Evolutionary conservation across 768 basidiomycete species (phyloP).

Genomic region (Vararia minispora): DNA sequence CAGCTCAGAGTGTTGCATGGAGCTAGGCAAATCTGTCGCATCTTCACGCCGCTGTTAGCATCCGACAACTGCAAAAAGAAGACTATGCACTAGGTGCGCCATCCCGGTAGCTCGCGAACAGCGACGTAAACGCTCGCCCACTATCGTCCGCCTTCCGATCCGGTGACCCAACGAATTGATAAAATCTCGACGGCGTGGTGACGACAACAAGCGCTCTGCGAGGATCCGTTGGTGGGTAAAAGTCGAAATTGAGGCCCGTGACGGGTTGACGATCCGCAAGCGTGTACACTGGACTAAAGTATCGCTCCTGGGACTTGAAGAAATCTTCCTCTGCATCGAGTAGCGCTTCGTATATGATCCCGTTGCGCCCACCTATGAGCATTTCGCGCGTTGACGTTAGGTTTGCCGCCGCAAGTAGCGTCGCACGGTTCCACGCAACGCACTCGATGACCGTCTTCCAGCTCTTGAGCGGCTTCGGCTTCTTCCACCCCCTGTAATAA

Average conservation of each 20-base stretch:
- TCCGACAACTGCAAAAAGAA: constrained; percentile 8
- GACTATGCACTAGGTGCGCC: constrained; percentile 60
- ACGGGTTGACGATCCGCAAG: constrained; percentile 75
- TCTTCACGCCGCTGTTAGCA: constrained; percentile 40
- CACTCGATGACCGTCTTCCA: constrained; percentile 87
- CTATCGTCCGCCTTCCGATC: constrained; percentile 65
- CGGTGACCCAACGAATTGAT: constrained; percentile 71
- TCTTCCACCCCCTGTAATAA: constrained; percentile 69
- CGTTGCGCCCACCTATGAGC: constrained; percentile 76
- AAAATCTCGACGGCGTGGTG: constrained; percentile 81
- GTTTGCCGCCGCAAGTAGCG: constrained; percentile 50
- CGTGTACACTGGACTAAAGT: constrained; percentile 61
- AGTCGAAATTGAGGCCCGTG: constrained; percentile 77
- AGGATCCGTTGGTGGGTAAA: constrained; percentile 53
- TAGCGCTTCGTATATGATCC: constrained; percentile 79
- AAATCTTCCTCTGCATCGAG: constrained; percentile 88
- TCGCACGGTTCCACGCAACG: constrained; percentile 81
- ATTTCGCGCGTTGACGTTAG: constrained; percentile 75
- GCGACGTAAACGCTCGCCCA: constrained; percentile 58
- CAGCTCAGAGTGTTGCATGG: constrained; percentile 63
- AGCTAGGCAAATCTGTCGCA: constrained; percentile 84
- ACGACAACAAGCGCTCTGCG: constrained; percentile 61
- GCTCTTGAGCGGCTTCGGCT: constrained; percentile 64
- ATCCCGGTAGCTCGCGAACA: constrained; percentile 70
- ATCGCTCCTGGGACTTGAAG: constrained; percentile 81